phyloP scores from a whole-genome alignment of 306 rosid genomes.

The Calophaca sinica region DNA sequence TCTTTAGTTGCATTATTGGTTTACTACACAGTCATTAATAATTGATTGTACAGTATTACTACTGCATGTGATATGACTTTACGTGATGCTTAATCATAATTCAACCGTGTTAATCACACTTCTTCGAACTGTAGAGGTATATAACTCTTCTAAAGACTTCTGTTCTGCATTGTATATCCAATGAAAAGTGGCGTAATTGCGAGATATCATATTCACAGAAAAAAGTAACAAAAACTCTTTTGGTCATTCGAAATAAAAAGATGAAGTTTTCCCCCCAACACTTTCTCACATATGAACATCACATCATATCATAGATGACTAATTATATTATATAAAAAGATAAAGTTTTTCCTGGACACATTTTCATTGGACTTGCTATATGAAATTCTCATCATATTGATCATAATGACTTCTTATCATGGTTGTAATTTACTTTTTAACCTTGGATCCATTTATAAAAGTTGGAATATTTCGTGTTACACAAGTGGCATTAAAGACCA shows the following conservation, averaged over 20 bases:
- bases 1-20: not conserved
- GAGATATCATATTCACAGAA: not conserved
- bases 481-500: not conserved
- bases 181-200: not conserved
- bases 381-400: not conserved
- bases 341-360: not conserved
- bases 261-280: not conserved
- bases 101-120: not conserved
- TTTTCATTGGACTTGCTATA: not conserved
- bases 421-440: not conserved
- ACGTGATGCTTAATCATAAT: too few species aligned
- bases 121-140: not conserved
- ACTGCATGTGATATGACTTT: too few species aligned
- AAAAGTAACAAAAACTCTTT: not conserved
- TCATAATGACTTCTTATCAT: not conserved
- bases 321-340: not conserved
- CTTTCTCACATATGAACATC: not conserved
- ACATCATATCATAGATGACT: not conserved
- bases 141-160: not conserved
- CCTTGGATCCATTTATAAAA: conserved; percentile 7
- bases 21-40: not conserved
- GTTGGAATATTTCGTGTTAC: not conserved
- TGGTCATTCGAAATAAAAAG: not conserved
- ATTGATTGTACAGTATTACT: not conserved
- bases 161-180: not conserved